These are phyloP conservation scores for Polytrichum commune DNA, from an alignment of 225 moss, liverwort and hornwort genomes.

Conservation along the genomic window DNA sequence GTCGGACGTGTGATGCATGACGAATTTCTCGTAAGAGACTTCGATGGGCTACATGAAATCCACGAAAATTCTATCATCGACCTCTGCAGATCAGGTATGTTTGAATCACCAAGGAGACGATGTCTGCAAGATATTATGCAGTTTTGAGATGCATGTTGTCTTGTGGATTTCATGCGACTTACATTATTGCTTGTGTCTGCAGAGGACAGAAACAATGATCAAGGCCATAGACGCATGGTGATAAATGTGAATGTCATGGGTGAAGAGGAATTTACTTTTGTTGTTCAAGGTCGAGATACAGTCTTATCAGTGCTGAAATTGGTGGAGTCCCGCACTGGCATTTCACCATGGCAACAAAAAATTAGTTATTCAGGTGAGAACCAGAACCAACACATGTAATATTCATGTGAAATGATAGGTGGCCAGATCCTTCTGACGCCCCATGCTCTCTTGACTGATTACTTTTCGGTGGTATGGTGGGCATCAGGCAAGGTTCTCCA, in stretches of 20 bases:
- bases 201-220: conserved; percentile 80
- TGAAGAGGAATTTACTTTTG: conserved; percentile 81
- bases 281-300: conserved; percentile 80
- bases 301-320: conserved; percentile 62
- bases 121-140: no score
- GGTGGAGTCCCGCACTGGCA: conserved; percentile 75
- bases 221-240: conserved; percentile 91
- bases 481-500: conserved; percentile 72
- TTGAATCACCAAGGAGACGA: no score
- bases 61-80: conserved; percentile 83
- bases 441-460: neutral
- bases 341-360: conserved; percentile 76
- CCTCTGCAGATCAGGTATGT: conserved; percentile 83
- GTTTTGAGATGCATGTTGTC: no score
- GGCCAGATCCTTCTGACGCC: no score
- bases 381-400: no score
- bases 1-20: conserved; percentile 94
- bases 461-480: neutral
- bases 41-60: conserved; percentile 66
- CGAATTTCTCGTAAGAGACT: conserved; percentile 74
- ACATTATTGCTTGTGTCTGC: conserved; percentile 7
- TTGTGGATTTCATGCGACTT: no score
- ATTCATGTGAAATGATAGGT: no score
- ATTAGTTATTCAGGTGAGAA: conserved; percentile 75
- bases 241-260: conserved; percentile 73